These are phyloP conservation scores for Aspergillus amoenus DNA, from an alignment of 2,329 filamentous ascomycete genomes.

Conservation along the genomic window DNA sequence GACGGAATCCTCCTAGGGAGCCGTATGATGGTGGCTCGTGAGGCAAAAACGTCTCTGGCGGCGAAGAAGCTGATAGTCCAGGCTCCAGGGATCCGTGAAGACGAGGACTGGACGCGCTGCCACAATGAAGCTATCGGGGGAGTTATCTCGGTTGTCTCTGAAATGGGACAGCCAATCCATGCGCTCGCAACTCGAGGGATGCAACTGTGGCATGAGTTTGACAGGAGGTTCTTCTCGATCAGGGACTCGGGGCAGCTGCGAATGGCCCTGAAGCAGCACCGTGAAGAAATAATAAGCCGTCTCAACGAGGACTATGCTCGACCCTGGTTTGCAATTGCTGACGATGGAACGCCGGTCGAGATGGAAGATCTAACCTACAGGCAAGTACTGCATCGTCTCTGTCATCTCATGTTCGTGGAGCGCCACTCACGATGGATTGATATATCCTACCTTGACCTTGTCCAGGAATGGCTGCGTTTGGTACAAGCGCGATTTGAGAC, in stretches of 20 bases:
- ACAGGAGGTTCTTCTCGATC: constrained; percentile 4
- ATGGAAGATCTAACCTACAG: constrained; percentile 1
- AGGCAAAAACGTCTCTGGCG: constrained; percentile 79
- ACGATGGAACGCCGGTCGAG: not conserved
- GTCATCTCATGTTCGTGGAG: not conserved
- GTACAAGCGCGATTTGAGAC: not conserved
- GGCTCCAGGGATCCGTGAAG: constrained; percentile 85
- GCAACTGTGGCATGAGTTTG: constrained; percentile 3
- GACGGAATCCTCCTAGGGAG: constrained; percentile 88
- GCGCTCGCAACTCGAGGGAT: constrained; percentile 91
- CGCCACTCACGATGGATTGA: not conserved
- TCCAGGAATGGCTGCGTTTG: not conserved
- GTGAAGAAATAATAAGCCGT: not conserved
- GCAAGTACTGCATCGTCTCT: not conserved
- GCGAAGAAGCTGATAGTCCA: constrained; percentile 90
- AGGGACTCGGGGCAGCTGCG: not conserved
- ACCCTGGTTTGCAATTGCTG: not conserved
- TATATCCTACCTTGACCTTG: not conserved
- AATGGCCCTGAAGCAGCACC: not conserved
- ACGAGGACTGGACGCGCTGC: constrained; percentile 52
- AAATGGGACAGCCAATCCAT: constrained; percentile 99
- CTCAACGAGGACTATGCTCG: constrained; percentile 2
- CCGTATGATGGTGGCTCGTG: constrained; percentile 91
- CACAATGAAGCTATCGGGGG: constrained; percentile 92
- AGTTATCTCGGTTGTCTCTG: constrained; percentile 92